A percentile compares a stretch with the other conserved stretches of the same genome.
Conservation (phyloP, 306 rosid species). For the Fagus sylvatica region DNA sequence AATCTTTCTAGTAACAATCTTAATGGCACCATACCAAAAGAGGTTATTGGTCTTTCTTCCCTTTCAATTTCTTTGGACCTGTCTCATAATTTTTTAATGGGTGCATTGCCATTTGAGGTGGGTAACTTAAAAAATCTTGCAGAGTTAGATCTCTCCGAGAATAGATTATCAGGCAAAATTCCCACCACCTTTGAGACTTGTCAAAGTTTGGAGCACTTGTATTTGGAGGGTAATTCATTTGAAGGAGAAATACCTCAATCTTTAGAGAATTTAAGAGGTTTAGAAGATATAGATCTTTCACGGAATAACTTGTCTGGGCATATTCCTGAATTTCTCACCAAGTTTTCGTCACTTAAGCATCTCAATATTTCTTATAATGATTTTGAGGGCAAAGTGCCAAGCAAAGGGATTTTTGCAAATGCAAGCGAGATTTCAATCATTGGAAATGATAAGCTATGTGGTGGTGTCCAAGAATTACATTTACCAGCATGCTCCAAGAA, state of each 20-base stretch:
- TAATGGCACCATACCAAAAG: constrained; percentile 38
- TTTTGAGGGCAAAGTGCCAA: constrained; percentile 40
- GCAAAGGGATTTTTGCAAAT: constrained; percentile 34
- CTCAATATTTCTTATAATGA: constrained; percentile 39
- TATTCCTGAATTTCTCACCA: constrained; percentile 39
- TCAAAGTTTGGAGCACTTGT: constrained; percentile 30
- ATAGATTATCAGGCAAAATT: constrained; percentile 36
- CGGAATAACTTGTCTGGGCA: constrained; percentile 39
- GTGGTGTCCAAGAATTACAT: constrained; percentile 35
- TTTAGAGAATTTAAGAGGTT: constrained; percentile 34
- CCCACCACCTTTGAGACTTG: constrained; percentile 39
- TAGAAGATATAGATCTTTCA: constrained; percentile 36
- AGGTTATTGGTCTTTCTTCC: constrained; percentile 36
- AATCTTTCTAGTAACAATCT: constrained; percentile 41
- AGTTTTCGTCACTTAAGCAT: constrained; percentile 16
- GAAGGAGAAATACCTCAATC: constrained; percentile 38
- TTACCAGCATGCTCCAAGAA: constrained; percentile 27
- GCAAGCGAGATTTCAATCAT: constrained; percentile 17
- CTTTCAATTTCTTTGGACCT: constrained; percentile 34
- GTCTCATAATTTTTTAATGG: constrained; percentile 37
- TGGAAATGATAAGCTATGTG: constrained; percentile 39
- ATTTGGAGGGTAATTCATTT: constrained; percentile 40
- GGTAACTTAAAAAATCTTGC: constrained; percentile 26
- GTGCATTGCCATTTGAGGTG: constrained; percentile 43
- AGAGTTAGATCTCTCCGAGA: constrained; percentile 29